Conservation (phyloP, 2,329 filamentous ascomycete genomes). For the Colletotrichum liaoningense region DNA sequence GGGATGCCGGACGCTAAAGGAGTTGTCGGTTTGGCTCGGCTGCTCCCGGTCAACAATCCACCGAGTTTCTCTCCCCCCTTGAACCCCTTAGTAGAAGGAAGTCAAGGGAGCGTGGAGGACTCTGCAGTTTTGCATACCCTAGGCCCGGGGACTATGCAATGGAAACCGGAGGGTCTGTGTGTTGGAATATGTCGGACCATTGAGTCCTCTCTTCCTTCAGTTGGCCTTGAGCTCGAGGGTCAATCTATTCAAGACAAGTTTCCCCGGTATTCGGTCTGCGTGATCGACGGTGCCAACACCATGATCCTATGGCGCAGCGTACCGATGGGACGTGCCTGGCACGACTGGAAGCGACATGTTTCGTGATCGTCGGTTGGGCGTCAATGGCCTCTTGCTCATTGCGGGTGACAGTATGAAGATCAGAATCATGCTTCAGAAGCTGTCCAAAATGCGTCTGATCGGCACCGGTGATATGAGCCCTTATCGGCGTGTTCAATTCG, state of each 20-base stretch:
- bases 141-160: not conserved
- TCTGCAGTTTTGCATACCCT: not conserved
- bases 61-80: not conserved
- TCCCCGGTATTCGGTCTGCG: not conserved
- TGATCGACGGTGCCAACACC: not conserved
- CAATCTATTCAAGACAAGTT: slow-evolving; percentile 5
- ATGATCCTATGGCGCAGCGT: not conserved
- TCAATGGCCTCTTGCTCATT: not conserved
- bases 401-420: not conserved
- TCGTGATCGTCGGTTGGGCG: slow-evolving; percentile 14
- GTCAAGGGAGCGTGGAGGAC: not conserved
- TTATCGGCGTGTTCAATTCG: not conserved
- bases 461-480: not conserved
- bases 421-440: not conserved
- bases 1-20: slow-evolving; percentile 6
- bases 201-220: not conserved
- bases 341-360: not conserved
- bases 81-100: not conserved
- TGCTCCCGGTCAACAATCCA: slow-evolving; percentile 18
- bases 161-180: slow-evolving; percentile 3
- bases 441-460: not conserved
- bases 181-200: not conserved
- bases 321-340: not conserved
- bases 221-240: not conserved
- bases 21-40: slow-evolving; percentile 15